phyloP scores from a whole-genome alignment of 306 rosid species.

The Leucaena leucocephala region DNA sequence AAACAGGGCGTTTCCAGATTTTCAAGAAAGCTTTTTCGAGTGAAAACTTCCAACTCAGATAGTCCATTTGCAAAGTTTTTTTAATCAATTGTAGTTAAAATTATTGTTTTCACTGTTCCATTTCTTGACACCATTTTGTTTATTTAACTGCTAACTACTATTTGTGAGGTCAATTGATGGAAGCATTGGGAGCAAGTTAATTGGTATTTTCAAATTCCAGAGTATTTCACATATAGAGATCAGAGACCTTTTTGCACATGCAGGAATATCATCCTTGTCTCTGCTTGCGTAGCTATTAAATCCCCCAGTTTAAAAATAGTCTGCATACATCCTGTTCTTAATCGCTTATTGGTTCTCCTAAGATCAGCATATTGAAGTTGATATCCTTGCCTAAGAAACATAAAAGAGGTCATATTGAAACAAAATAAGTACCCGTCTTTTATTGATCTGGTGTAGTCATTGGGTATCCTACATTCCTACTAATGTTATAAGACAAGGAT shows the following conservation, averaged over 20 bases:
- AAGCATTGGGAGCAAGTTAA: slow-evolving; percentile 21
- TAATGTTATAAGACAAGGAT: too few species aligned
- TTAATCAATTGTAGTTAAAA: background rate
- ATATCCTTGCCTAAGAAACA: slow-evolving; percentile 4
- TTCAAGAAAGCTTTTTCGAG: background rate
- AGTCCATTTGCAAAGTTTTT: background rate
- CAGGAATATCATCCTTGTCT: slow-evolving; percentile 2
- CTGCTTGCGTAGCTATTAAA: slow-evolving; percentile 12
- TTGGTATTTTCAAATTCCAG: background rate
- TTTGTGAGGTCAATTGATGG: background rate
- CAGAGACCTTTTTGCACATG: slow-evolving; percentile 6
- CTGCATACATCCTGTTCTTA: slow-evolving; percentile 6
- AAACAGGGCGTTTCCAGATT: background rate
- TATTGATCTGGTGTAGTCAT: slow-evolving; percentile 11
- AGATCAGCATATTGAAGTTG: slow-evolving; percentile 1
- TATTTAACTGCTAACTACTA: background rate
- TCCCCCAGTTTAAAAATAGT: slow-evolving; percentile 10
- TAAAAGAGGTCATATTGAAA: background rate
- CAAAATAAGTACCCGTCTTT: background rate
- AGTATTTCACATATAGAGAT: background rate
- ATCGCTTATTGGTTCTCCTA: background rate
- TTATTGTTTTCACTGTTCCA: background rate
- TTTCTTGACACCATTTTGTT: background rate
- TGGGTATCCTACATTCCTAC: background rate
- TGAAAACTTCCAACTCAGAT: background rate